Percentiles rank a stretch among this genome's conserved stretches.
phyloP scores from a whole-genome alignment of 23 red algal species.

The Chondrus crispus region DNA sequence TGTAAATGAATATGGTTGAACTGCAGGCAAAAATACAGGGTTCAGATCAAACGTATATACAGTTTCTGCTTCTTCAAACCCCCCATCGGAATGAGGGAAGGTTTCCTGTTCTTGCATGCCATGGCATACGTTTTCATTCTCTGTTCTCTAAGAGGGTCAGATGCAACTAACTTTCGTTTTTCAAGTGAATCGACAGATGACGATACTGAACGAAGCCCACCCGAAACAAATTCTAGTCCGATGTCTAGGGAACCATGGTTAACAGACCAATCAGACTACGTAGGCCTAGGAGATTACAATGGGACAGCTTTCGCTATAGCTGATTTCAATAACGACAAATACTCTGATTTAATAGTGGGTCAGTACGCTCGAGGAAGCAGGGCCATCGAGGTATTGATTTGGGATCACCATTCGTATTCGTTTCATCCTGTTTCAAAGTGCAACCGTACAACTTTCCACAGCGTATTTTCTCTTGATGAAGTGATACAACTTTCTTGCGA shows the following conservation, averaged over 20 bases:
- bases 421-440: conserved; percentile 36
- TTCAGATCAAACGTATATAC: too few species aligned
- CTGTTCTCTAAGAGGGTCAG: too few species aligned
- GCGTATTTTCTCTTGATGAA: conserved; percentile 12
- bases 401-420: conserved; percentile 62
- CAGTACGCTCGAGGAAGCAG: conserved; percentile 19
- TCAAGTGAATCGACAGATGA: too few species aligned
- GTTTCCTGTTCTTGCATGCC: too few species aligned
- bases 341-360: conserved; percentile 62
- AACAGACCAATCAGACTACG: conserved; percentile 67
- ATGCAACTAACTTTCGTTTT: too few species aligned
- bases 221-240: too few species aligned
- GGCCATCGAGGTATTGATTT: conserved; percentile 45
- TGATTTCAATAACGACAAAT: conserved; percentile 77
- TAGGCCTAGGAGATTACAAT: conserved; percentile 48
- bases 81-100: too few species aligned
- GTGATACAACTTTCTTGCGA: not conserved
- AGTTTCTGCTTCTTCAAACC: too few species aligned
- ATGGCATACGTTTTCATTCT: too few species aligned
- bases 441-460: conserved; percentile 15
- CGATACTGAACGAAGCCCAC: too few species aligned
- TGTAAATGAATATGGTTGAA: too few species aligned
- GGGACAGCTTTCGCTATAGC: conserved; percentile 68
- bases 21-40: too few species aligned
- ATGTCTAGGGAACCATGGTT: conserved; percentile 22